Percentiles rank a stretch among this genome's conserved stretches.
Conservation (phyloP, 2,329 filamentous ascomycete genomes). For the Pseudocercospora pini-densiflorae region DNA sequence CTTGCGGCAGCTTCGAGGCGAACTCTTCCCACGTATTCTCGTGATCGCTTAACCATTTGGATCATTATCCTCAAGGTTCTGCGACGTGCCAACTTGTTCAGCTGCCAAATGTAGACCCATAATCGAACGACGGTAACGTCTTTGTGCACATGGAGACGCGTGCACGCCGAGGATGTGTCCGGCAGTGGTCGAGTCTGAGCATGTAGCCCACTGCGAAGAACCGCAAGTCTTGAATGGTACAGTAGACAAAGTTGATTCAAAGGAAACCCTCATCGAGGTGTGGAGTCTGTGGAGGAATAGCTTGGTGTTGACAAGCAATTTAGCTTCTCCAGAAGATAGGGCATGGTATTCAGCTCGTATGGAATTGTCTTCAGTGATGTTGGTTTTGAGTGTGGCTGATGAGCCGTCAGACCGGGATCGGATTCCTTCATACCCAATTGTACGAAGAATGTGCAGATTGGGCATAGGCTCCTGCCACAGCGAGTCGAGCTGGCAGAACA, state of each 20-base stretch:
- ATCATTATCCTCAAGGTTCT: neutral
- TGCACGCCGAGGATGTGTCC: no score
- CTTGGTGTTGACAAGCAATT: neutral
- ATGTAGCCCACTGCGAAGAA: neutral
- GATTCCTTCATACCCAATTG: neutral
- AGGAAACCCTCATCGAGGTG: neutral
- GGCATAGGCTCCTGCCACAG: neutral
- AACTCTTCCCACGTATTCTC: neutral
- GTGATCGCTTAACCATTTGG: neutral
- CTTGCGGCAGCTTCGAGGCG: neutral
- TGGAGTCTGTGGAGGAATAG: neutral
- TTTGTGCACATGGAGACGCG: no score
- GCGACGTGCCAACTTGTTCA: no score
- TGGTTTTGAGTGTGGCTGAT: conserved; percentile 2
- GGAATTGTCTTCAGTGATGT: neutral
- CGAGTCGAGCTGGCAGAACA: neutral
- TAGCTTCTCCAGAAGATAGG: neutral
- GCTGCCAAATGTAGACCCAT: no score
- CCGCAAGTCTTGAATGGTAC: neutral
- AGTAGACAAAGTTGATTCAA: neutral
- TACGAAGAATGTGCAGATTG: neutral
- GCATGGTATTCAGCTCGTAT: neutral
- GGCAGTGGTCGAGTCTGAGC: neutral
- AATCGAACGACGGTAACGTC: no score
- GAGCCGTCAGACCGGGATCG: neutral